Base-by-base conservation (phyloP, 2,329 filamentous ascomycete species). In the Aspergillus nomiae region DNA sequence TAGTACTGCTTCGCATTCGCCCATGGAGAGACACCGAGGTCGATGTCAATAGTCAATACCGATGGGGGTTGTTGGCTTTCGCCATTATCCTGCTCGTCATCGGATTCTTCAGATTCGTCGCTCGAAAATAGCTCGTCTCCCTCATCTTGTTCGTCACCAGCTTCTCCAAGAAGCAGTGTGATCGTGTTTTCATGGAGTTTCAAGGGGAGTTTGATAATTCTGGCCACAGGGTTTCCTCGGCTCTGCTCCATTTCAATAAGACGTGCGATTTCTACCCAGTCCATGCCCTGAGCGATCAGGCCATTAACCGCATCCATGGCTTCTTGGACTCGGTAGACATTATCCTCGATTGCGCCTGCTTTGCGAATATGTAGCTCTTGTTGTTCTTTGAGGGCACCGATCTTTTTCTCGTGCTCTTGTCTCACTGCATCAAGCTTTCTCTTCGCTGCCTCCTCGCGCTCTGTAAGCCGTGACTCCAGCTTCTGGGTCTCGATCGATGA, bases 401-500 rank as follows among this genome's bases (percentile, higher is more conserved):
- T 87, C 12, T 94, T 87, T 75, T 92, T 94, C 46, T 87, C 86
- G 70, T 99, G 95, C 68, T 97, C 94, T 59, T 88, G 84, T 70
- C 88, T 87, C 0, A 94, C 92, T n/a, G 90, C 86, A 43, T 97
- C 92, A 4, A 99, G 83, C 76, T 96, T 97, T 72, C 87, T 88
- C 78, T 90, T 91, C 3, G 95, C 95, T 4, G 86, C 84, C 24
- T 90, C 88, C 76, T 99, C 93, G 56, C 90, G 87, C 76, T 98
- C 94, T 4, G 87, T 88, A 5, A 98, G 80, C 59, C 89, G 86
- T 1, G 92, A 96, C 76, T 96, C 91, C 1, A 98, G 84, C 74
- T 92, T 96, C 75, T 97, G 94, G 0, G 94, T 92, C 78, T 99
- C 95, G 30, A 98, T 87, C 0, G 94, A 98, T 0, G 95, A 98